phyloP scores from a whole-genome alignment of 257 asterid genomes.

The Petrea volubilis region DNA sequence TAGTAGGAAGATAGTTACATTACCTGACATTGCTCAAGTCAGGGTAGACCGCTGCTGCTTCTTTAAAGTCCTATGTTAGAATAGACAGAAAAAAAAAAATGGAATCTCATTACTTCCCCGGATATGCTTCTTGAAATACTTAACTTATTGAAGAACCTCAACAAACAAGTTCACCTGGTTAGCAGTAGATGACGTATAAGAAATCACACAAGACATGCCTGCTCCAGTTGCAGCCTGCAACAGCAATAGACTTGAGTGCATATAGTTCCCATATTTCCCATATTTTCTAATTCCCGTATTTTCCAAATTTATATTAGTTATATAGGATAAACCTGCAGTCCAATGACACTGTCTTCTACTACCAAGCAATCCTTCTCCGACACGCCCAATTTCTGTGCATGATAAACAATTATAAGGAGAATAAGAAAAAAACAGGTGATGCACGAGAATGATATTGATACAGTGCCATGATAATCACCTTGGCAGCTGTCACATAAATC shows the following conservation, averaged over 20 bases:
- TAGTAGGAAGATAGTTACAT: not conserved
- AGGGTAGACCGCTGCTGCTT: conserved; percentile 77
- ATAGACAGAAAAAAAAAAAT: not conserved
- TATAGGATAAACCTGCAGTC: conserved; percentile 68
- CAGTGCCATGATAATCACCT: conserved; percentile 42
- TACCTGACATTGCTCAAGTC: conserved; percentile 84
- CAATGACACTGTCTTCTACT: conserved; percentile 95
- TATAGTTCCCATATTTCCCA: not conserved
- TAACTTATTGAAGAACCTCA: not conserved
- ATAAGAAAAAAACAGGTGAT: not conserved
- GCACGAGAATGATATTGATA: not conserved
- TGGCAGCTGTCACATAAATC: conserved; percentile 76
- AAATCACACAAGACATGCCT: conserved; percentile 90
- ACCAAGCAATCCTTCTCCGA: conserved; percentile 75
- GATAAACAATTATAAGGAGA: not conserved
- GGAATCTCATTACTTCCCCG: not conserved
- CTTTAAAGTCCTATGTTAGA: conserved; percentile 66
- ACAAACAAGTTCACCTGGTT: conserved; percentile 56
- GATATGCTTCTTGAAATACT: not conserved
- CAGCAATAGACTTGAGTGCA: not conserved
- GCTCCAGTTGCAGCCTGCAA: conserved; percentile 91
- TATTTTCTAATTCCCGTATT: not conserved
- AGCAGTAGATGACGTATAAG: conserved; percentile 87
- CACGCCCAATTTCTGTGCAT: conserved; percentile 68
- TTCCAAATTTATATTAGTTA: not conserved